Evolutionary conservation across 345 rosid species (phyloP), one percentile per base, ranked within the genome.

Genomic region (Euphorbia peplus): DNA sequence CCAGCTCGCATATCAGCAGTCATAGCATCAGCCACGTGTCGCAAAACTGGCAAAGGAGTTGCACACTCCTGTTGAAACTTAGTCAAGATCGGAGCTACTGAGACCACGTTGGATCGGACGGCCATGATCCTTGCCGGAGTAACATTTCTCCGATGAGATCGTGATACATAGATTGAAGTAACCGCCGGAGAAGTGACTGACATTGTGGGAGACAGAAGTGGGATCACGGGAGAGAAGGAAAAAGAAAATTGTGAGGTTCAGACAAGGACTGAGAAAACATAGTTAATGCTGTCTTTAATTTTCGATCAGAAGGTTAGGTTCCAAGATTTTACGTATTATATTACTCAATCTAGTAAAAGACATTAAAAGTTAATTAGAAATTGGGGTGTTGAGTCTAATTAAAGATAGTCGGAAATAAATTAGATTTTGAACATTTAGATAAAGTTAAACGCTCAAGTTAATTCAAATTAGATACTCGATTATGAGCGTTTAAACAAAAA

Each of bases 1-100:
- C 95, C 98, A 21, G 88, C 87, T 70, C 83, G 79, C 91, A 90
- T 87, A 51, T 87, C 96, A 42, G 79, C 74, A 2, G 83, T 67
- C 86, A 92, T 84, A 80, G 86, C 73, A 47, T 87, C 79, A 5
- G 95, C 88, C 78, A 92, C 91, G 42, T 70, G 76, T 69, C 95
- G 89, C 56, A 92, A 78, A 58, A 80, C 78, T 3, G 86, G 87
- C 52, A 77, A 58, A 61, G 96, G 87, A 67, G 95, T 83, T 51
- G 81, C 87, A n/a, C 93, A 88, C n/a, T 90, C 93, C 3, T 66
- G 68, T 57, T 81, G 88, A 61, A 92, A 67, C 81, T 83, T 80
- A 9, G 80, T 85, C 71, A 92, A 69, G 56, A 92, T 82, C 26
- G 96, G 74, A 51, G 79, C 81, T 12, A 76, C 78, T 0, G 90